phyloP scores from a whole-genome alignment of 2,329 filamentous ascomycete species.

The Arthrocladium fulminans region DNA sequence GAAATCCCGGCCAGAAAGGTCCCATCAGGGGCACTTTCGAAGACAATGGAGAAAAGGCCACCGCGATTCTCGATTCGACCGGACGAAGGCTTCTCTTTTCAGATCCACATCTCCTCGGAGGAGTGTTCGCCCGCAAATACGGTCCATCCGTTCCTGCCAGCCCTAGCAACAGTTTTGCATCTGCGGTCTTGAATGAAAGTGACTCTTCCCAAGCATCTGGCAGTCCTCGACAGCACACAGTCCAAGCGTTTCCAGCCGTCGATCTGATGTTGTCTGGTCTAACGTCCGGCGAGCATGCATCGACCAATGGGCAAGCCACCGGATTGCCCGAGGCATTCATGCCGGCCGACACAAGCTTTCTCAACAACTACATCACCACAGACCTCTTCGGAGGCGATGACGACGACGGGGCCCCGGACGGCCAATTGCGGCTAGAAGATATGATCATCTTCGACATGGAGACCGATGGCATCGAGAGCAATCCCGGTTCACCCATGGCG shows the following conservation, averaged over 20 bases:
- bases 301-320: slow-evolving; percentile 6
- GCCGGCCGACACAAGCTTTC: slow-evolving; percentile 12
- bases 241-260: not conserved
- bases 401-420: slow-evolving; percentile 29
- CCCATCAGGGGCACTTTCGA: slow-evolving; percentile 41
- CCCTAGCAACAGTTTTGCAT: slow-evolving; percentile 20
- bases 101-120: slow-evolving; percentile 28
- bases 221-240: slow-evolving; percentile 1
- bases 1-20: slow-evolving; percentile 35
- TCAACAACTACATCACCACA: slow-evolving; percentile 18
- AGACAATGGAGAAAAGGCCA: slow-evolving; percentile 40
- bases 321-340: slow-evolving; percentile 7
- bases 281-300: not conserved
- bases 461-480: slow-evolving; percentile 36
- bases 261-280: slow-evolving; percentile 6
- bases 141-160: slow-evolving; percentile 20
- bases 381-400: slow-evolving; percentile 13
- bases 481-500: slow-evolving; percentile 29
- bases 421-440: slow-evolving; percentile 57
- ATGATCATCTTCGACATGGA: slow-evolving; percentile 60
- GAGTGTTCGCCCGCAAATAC: slow-evolving; percentile 33
- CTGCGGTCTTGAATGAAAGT: slow-evolving; percentile 31
- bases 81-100: slow-evolving; percentile 42
- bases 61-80: slow-evolving; percentile 39
- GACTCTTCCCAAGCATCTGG: slow-evolving; percentile 30